These are phyloP conservation scores for Rhynchosporium graminicola DNA, from an alignment of 2,329 filamentous ascomycete genomes.

Conservation along the genomic window DNA sequence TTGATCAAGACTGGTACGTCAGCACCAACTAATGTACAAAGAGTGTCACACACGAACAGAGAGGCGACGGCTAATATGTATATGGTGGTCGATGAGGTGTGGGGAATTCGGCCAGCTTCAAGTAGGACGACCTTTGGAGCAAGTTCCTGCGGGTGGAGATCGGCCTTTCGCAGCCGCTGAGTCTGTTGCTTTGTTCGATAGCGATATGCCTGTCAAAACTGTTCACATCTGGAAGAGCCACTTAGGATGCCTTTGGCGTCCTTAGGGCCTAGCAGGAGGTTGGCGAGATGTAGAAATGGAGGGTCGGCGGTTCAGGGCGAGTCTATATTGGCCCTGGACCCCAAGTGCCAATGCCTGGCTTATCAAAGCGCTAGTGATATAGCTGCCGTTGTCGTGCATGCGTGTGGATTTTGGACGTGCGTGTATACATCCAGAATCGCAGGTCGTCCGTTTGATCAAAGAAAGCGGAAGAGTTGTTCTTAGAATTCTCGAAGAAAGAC, in stretches of 20 bases:
- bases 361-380: slow-evolving; percentile 33
- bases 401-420: slow-evolving; percentile 24
- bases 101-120: slow-evolving; percentile 28
- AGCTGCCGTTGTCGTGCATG: slow-evolving; percentile 34
- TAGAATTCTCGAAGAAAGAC: neutral
- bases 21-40: slow-evolving; percentile 24
- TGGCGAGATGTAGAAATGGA: slow-evolving; percentile 15
- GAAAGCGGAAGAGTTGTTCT: neutral
- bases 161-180: slow-evolving; percentile 39
- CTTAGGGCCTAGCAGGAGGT: slow-evolving; percentile 17
- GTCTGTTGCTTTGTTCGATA: slow-evolving; percentile 35
- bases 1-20: slow-evolving; percentile 19
- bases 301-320: slow-evolving; percentile 33
- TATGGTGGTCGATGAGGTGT: slow-evolving; percentile 29
- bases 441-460: neutral
- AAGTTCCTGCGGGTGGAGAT: slow-evolving; percentile 38
- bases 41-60: slow-evolving; percentile 30
- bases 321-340: slow-evolving; percentile 34
- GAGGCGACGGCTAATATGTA: slow-evolving; percentile 34
- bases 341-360: slow-evolving; percentile 29
- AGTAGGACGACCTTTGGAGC: slow-evolving; percentile 25
- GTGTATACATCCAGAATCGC: slow-evolving; percentile 15
- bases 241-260: slow-evolving; percentile 22
- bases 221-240: slow-evolving; percentile 25
- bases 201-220: slow-evolving; percentile 23